phyloP scores from a whole-genome alignment of 129 eudicot genomes.

The Artemisia argyi region DNA sequence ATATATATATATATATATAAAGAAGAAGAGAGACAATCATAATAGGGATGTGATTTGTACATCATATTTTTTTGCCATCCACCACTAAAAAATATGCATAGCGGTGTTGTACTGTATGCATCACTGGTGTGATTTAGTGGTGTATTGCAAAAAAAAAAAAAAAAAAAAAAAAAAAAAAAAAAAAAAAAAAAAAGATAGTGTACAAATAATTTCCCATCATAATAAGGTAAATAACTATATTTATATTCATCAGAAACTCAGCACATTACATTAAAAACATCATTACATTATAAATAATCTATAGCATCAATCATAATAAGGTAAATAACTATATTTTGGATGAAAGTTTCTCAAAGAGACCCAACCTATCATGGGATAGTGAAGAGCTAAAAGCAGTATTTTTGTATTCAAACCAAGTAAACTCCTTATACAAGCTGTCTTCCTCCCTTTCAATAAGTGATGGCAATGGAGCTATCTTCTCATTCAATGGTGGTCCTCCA shows the following conservation, averaged over 20 bases:
- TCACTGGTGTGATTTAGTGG: too few relatives aligned
- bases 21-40: too few relatives aligned
- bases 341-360: conserved; percentile 55
- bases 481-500: conserved; percentile 93
- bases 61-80: too few relatives aligned
- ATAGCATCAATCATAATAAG: background rate
- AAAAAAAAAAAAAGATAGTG: too few relatives aligned
- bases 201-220: too few relatives aligned
- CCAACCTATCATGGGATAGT: conserved; percentile 73
- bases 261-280: too few relatives aligned
- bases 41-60: too few relatives aligned
- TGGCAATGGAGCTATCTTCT: conserved; percentile 88
- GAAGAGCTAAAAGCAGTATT: conserved; percentile 57
- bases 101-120: too few relatives aligned
- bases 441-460: conserved; percentile 63
- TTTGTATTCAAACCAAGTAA: conserved; percentile 93
- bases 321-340: background rate
- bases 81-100: too few relatives aligned
- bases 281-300: background rate
- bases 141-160: too few relatives aligned
- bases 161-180: too few relatives aligned
- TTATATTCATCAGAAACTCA: background rate
- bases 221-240: background rate
- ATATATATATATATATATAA: too few relatives aligned
- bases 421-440: conserved; percentile 89